phyloP scores from a whole-genome alignment of 768 basidiomycete genomes.

The Galerina sulciceps region DNA sequence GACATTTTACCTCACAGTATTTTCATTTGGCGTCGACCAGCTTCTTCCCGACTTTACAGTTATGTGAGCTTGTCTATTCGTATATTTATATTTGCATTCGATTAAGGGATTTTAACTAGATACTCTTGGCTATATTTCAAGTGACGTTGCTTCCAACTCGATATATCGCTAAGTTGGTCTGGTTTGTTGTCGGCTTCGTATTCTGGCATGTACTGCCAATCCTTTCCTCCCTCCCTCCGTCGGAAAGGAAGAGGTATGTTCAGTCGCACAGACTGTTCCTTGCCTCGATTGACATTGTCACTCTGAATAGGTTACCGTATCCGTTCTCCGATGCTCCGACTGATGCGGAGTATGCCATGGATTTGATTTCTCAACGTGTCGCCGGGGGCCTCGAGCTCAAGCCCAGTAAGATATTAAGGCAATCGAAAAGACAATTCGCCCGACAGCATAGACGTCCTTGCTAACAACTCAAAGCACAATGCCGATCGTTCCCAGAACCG shows the following conservation, averaged over 20 bases:
- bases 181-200: conserved; percentile 48
- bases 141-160: conserved; percentile 51
- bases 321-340: conserved; percentile 60
- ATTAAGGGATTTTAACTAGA: conserved; percentile 30
- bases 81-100: not conserved
- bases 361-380: conserved; percentile 64
- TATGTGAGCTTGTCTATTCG: conserved; percentile 37
- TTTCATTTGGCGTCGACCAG: conserved; percentile 68
- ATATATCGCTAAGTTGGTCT: conserved; percentile 51
- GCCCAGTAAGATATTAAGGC: conserved; percentile 27
- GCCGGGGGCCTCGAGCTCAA: conserved; percentile 55
- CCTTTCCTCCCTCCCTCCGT: conserved; percentile 51
- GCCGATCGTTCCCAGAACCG: not conserved
- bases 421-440: conserved; percentile 16
- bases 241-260: conserved; percentile 49
- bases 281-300: not conserved
- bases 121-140: conserved; percentile 41
- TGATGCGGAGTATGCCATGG: conserved; percentile 74
- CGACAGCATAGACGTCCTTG: conserved; percentile 9
- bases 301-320: conserved; percentile 43
- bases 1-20: conserved; percentile 41
- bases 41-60: conserved; percentile 52
- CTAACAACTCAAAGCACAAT: not conserved
- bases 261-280: not conserved
- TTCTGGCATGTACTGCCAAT: conserved; percentile 72